Evolutionary conservation across 306 rosid species (phyloP).

Genomic region (Dalbergia cochinchinensis): DNA sequence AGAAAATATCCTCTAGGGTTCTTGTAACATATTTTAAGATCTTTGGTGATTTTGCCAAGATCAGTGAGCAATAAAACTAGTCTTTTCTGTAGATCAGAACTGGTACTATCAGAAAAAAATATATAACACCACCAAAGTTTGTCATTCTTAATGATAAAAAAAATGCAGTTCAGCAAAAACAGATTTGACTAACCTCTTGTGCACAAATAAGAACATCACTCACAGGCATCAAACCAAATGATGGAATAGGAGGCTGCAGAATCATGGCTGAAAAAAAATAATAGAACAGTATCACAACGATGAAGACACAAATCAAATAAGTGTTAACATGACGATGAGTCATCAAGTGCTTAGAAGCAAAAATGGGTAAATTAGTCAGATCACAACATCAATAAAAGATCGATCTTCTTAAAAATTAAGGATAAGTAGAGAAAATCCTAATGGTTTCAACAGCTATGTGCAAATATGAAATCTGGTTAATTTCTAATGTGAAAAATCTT

Average conservation of each 20-base stretch:
- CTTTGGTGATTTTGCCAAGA: no score
- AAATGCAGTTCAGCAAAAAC: slow-evolving; percentile 33
- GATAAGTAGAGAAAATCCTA: neutral
- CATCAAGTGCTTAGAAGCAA: neutral
- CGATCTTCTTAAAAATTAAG: neutral
- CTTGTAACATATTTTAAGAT: no score
- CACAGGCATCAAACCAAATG: slow-evolving; percentile 94
- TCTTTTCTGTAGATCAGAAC: no score
- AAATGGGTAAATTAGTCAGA: no score
- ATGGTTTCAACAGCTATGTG: neutral
- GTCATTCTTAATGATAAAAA: slow-evolving; percentile 10
- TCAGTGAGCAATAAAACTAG: no score
- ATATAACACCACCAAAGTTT: slow-evolving; percentile 31
- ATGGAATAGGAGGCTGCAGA: slow-evolving; percentile 92
- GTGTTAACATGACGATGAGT: neutral
- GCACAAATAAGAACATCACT: slow-evolving; percentile 88
- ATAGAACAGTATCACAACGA: slow-evolving; percentile 21
- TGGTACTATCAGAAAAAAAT: neutral
- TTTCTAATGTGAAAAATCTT: neutral
- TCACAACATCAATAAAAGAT: no score
- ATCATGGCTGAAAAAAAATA: slow-evolving; percentile 84
- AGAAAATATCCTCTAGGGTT: no score
- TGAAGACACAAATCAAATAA: no score
- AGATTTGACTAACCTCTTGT: slow-evolving; percentile 71
- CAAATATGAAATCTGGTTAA: neutral